Evolutionary conservation across 2,329 filamentous ascomycete species (phyloP).

Genomic region (Arthrobotrys conoides): DNA sequence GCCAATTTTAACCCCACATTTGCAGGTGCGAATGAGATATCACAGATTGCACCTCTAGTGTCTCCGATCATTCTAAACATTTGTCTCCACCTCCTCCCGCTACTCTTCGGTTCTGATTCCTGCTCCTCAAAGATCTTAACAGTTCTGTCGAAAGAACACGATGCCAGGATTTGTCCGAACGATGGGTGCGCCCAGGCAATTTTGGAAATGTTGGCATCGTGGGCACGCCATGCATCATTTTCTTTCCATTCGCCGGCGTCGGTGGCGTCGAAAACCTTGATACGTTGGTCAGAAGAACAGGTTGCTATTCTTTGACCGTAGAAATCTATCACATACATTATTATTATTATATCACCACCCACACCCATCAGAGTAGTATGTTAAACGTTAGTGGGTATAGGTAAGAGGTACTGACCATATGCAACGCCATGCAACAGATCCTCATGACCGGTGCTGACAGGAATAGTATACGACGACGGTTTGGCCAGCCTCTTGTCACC

Average conservation of each 20-base stretch:
- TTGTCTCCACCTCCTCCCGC: constrained; percentile 62
- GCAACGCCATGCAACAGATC: constrained; percentile 64
- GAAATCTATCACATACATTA: constrained; percentile 61
- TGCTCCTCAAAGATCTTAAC: constrained; percentile 65
- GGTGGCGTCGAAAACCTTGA: constrained; percentile 64
- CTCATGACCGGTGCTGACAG: constrained; percentile 64
- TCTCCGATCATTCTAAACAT: constrained; percentile 64
- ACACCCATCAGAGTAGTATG: no score
- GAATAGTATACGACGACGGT: constrained; percentile 59
- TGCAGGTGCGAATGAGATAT: constrained; percentile 64
- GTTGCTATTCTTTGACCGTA: constrained; percentile 65
- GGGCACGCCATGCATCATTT: constrained; percentile 64
- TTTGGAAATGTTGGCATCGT: constrained; percentile 64
- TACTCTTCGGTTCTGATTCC: constrained; percentile 61
- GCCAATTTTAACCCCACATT: constrained; percentile 63
- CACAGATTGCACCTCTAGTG: constrained; percentile 63
- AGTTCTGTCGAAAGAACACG: constrained; percentile 64
- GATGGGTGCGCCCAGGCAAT: constrained; percentile 64
- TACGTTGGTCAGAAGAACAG: constrained; percentile 65
- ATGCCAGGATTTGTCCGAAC: constrained; percentile 65
- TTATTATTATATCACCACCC: neutral
- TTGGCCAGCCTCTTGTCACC: constrained; percentile 51
- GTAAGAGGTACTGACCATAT: constrained; percentile 61
- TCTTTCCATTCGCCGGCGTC: constrained; percentile 64
- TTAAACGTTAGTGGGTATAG: neutral